Percentiles rank a stretch among this genome's conserved stretches.
Conservation (phyloP, 2,329 filamentous ascomycete genomes). For the Ophiostoma sp. region DNA sequence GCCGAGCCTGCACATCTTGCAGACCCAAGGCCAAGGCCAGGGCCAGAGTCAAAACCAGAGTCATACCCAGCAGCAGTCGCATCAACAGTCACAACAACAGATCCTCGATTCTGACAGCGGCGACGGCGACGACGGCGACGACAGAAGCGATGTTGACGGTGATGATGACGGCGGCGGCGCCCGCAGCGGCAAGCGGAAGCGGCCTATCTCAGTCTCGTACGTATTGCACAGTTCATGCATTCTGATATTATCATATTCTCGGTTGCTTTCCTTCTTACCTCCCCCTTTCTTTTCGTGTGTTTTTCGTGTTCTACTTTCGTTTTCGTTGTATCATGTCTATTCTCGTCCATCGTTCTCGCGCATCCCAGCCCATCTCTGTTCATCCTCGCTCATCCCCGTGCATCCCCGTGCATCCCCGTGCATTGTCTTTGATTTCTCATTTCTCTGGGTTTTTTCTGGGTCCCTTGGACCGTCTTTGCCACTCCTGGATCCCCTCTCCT, state of each 20-base stretch:
- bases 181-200: constrained; percentile 57
- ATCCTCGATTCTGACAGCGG: constrained; percentile 32
- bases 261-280: not conserved
- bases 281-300: constrained; percentile 21
- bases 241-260: too few species aligned
- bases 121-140: constrained; percentile 43
- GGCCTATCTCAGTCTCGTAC: constrained; percentile 62
- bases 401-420: not conserved
- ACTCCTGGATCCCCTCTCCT: not conserved
- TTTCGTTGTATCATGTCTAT: not conserved
- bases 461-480: not conserved
- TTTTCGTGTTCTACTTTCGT: constrained; percentile 18
- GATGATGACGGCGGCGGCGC: constrained; percentile 46
- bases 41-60: not conserved
- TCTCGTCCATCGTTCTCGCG: too few species aligned
- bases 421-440: not conserved
- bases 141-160: constrained; percentile 43
- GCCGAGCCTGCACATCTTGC: constrained; percentile 13
- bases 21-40: not conserved
- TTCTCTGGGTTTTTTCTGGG: not conserved
- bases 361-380: not conserved
- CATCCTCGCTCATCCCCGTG: not conserved
- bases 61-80: not conserved
- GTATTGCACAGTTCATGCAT: constrained; percentile 33
- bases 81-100: constrained; percentile 17